These are phyloP conservation scores for Trichoderma pleuroti DNA, from an alignment of 2,329 filamentous ascomycete genomes.

Conservation along the genomic window DNA sequence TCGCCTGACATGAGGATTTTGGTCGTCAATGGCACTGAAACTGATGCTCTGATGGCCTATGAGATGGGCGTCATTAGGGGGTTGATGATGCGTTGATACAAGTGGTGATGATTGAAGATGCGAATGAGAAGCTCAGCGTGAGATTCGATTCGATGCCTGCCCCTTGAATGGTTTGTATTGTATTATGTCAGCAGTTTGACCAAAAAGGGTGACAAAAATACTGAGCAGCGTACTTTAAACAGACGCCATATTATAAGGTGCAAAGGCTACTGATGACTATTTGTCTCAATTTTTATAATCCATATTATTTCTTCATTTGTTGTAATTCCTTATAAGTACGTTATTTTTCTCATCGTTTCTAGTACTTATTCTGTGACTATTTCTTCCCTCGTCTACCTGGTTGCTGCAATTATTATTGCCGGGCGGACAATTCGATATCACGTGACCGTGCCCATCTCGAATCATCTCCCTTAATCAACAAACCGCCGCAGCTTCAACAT, in stretches of 20 bases:
- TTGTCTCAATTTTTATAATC: too few relatives aligned
- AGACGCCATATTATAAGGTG: not conserved
- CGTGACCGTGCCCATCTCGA: not conserved
- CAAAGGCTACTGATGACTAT: too few relatives aligned
- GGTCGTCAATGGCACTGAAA: not conserved
- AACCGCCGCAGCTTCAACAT: not conserved
- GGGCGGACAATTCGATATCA: not conserved
- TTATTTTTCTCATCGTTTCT: too few relatives aligned
- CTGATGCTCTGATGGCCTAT: not conserved
- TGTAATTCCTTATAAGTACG: not conserved
- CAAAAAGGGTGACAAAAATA: not conserved
- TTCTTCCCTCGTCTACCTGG: too few relatives aligned
- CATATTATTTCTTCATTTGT: not conserved
- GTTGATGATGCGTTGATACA: not conserved
- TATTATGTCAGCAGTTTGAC: not conserved
- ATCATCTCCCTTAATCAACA: not conserved
- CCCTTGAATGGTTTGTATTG: not conserved
- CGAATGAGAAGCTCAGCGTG: not conserved
- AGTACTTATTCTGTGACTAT: too few relatives aligned
- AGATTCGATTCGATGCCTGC: not conserved
- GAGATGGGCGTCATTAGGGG: not conserved
- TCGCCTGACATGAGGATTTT: not conserved
- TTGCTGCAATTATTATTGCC: not conserved
- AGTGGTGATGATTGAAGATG: not conserved
- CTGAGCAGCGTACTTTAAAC: accelerated